Base-by-base conservation (phyloP, 1,139 yeast genomes). In the Yamadazyma mexicana region DNA sequence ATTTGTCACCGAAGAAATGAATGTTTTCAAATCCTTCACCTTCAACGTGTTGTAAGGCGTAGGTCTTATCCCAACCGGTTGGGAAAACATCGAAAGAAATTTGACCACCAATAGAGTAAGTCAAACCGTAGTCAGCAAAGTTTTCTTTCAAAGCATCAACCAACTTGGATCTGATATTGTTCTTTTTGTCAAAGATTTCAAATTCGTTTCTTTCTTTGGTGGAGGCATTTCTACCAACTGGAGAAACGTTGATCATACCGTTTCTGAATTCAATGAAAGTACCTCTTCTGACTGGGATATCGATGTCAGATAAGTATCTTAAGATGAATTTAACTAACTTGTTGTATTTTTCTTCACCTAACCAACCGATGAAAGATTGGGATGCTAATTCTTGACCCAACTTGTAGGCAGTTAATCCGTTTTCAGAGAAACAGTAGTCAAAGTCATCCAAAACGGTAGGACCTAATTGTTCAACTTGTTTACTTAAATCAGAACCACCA, bases 1-100 rank as follows among this genome's bases (percentile, higher is more conserved):
- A 79, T 79, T 92, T 92, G 78, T 92, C 99, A 70, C 99, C 98
- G 61, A 92, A 92, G 81, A 94, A 94, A 76, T 92, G 98, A 58
- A 92, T 88, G 54, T 80, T 76, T 61, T 83, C 75, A 73, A 91
- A 94, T 49, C 84, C 81, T 69, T 91, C 97, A 47, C 75, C 69
- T 56, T 72, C 89, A 56, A 92, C 91, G 70, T 91, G 98, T 68
- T 83, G 89, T 62, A 94, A 81, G 69, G 96, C 87, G 74, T 91
- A 94, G 48, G 98, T 94, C 81, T 94, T 92, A 69, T 92, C 98
- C 99, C 99, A 92, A 59, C 99, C 99, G 50, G 96, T 87, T 72
- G 99, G 99, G 91, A 92, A 92, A 51, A 92, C 98, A 60, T 92
- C 99, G 60, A 92, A 92, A 35, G 98, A 92, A 66, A 92, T 92